Percentiles rank a stretch among this genome's conserved stretches.
phyloP scores from a whole-genome alignment of 2,329 filamentous ascomycete species.

The Plenodomus tracheiphilus region DNA sequence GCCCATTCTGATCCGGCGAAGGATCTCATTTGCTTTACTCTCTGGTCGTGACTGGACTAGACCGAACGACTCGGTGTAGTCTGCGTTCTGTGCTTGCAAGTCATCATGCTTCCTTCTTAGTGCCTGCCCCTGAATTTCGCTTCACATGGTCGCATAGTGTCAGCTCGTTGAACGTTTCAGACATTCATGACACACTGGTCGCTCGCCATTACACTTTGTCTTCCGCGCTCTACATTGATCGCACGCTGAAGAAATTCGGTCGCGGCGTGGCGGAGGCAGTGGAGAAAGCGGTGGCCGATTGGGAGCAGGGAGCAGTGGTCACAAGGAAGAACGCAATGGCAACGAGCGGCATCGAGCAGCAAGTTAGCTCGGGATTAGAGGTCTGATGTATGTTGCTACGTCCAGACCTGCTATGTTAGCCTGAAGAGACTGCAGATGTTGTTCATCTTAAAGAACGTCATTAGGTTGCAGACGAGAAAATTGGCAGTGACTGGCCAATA shows the following conservation, averaged over 20 bases:
- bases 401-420: no score
- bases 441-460: no score
- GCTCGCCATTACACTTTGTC: constrained; percentile 10
- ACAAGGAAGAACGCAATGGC: no score
- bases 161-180: constrained; percentile 6
- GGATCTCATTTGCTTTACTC: constrained; percentile 11
- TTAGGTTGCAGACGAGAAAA: no score
- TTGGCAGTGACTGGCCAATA: no score
- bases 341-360: no score
- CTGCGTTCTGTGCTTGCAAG: constrained; percentile 12
- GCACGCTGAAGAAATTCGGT: constrained; percentile 10
- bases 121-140: constrained; percentile 10
- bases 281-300: constrained; percentile 6
- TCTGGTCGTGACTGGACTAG: constrained; percentile 14
- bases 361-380: no score
- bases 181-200: constrained; percentile 7
- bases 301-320: constrained; percentile 9
- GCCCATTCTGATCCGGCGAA: constrained; percentile 17
- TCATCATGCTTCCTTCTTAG: constrained; percentile 16
- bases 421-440: no score
- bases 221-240: constrained; percentile 9
- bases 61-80: constrained; percentile 14
- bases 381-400: no score
- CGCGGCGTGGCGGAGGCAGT: constrained; percentile 1
- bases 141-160: constrained; percentile 4